These are phyloP conservation scores for Plantago major DNA, from an alignment of 257 asterid species.

Conservation along the genomic window DNA sequence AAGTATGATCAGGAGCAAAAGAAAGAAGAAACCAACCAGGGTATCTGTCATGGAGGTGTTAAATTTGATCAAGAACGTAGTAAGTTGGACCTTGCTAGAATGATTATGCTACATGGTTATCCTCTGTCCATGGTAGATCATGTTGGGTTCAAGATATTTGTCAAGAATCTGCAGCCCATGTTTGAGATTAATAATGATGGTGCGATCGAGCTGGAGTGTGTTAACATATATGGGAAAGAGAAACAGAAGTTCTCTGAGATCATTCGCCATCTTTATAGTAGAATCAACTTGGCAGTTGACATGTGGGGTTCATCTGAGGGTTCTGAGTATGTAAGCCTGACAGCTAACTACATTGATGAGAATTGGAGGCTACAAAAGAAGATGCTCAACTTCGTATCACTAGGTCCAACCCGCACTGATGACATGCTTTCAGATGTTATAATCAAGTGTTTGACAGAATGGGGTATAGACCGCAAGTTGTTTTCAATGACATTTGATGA, in stretches of 20 bases:
- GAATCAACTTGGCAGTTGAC: conserved; percentile 70
- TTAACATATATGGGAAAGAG: conserved; percentile 64
- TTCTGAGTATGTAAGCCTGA: conserved; percentile 59
- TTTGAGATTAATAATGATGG: conserved; percentile 62
- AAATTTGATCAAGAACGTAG: conserved; percentile 87
- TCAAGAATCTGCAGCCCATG: conserved; percentile 85
- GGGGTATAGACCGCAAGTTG: conserved; percentile 76
- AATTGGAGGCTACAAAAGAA: conserved; percentile 85
- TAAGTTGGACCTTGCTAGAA: conserved; percentile 83
- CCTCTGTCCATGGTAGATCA: conserved; percentile 88
- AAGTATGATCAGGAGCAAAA: conserved; percentile 59
- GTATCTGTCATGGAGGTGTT: conserved; percentile 56
- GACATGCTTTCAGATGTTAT: conserved; percentile 70
- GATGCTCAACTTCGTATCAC: conserved; percentile 68
- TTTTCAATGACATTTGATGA: conserved; percentile 88
- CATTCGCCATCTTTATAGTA: conserved; percentile 62
- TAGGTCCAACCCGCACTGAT: conserved; percentile 65
- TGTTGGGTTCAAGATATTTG: conserved; percentile 76
- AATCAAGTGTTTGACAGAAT: conserved; percentile 65
- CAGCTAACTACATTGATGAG: conserved; percentile 72
- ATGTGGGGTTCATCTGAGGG: conserved; percentile 71
- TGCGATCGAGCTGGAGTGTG: conserved; percentile 71
- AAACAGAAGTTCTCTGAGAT: conserved; percentile 64
- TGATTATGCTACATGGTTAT: conserved; percentile 96
- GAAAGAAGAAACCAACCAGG: conserved; percentile 53